phyloP scores from a whole-genome alignment of 371 early-diverging fungal species.

The Fennellomyces sp. region DNA sequence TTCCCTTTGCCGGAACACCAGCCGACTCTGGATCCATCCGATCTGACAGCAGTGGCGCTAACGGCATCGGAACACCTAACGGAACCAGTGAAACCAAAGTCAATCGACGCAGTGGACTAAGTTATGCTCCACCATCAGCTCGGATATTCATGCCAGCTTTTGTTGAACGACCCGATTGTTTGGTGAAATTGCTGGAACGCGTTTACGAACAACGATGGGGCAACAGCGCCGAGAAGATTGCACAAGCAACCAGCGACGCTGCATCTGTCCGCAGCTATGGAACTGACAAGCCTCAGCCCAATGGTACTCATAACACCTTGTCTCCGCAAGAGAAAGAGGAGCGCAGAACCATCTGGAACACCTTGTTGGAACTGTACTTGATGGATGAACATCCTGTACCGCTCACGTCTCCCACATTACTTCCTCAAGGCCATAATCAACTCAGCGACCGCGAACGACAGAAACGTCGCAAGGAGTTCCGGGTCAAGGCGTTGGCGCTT shows the following conservation, averaged over 20 bases:
- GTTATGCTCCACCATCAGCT: slow-evolving; percentile 57
- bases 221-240: slow-evolving; percentile 8
- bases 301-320: slow-evolving; percentile 4
- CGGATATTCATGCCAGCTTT: slow-evolving; percentile 72
- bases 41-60: slow-evolving; percentile 8
- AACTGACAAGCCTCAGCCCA: slow-evolving; percentile 10
- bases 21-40: slow-evolving; percentile 14
- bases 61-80: slow-evolving; percentile 1
- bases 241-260: slow-evolving; percentile 9
- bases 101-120: slow-evolving; percentile 11
- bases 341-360: slow-evolving; percentile 81
- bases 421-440: neutral
- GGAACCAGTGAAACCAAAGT: slow-evolving; percentile 13
- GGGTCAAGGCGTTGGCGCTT: slow-evolving; percentile 41
- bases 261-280: slow-evolving; percentile 20
- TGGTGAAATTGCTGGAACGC: slow-evolving; percentile 75
- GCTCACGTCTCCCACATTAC: neutral
- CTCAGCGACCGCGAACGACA: slow-evolving; percentile 21
- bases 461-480: slow-evolving; percentile 31
- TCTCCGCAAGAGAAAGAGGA: slow-evolving; percentile 57
- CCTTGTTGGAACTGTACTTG: slow-evolving; percentile 90
- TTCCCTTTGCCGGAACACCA: slow-evolving; percentile 37
- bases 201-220: slow-evolving; percentile 65
- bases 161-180: slow-evolving; percentile 73
- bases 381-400: slow-evolving; percentile 44